A percentile compares a stretch with the other conserved stretches of the same genome.
These are phyloP conservation scores for Hypoxylon rickii DNA, from an alignment of 495 filamentous ascomycete genomes.

Conservation along the genomic window DNA sequence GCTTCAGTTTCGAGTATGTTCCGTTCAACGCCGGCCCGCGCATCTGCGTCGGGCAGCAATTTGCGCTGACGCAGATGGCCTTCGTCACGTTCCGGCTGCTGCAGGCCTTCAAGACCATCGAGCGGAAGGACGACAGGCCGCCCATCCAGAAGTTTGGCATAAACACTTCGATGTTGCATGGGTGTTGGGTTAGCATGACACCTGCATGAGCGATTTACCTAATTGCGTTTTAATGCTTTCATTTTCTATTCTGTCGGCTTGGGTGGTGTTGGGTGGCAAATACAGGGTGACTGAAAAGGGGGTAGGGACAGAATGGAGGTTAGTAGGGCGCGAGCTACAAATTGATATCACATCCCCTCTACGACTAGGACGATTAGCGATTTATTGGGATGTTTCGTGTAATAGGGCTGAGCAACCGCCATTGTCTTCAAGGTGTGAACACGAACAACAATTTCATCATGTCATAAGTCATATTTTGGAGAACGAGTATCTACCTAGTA, in stretches of 20 bases:
- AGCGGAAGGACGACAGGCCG: conserved; percentile 46
- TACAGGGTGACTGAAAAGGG: no score
- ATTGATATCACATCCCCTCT: no score
- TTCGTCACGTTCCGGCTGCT: conserved; percentile 64
- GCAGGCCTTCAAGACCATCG: conserved; percentile 61
- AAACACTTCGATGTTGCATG: conserved; percentile 44
- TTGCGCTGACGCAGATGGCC: conserved; percentile 62
- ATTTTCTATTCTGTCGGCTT: no score
- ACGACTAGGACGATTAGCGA: no score
- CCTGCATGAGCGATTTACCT: conserved; percentile 13
- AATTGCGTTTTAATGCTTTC: not conserved
- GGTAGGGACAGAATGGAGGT: not conserved
- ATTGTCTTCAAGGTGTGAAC: no score
- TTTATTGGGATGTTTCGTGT: not conserved
- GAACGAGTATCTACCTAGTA: no score
- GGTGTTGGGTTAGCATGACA: conserved; percentile 43
- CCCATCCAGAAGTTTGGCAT: conserved; percentile 42
- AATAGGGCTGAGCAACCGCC: no score
- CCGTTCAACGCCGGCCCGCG: conserved; percentile 69
- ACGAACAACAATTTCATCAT: conserved; percentile 8
- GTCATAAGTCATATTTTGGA: no score
- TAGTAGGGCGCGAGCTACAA: no score
- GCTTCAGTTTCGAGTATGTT: conserved; percentile 59
- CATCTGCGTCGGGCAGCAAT: conserved; percentile 63
- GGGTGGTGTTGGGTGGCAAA: no score